phyloP scores from a whole-genome alignment of 2,329 filamentous ascomycete genomes.

The Aspergillus caelatus region DNA sequence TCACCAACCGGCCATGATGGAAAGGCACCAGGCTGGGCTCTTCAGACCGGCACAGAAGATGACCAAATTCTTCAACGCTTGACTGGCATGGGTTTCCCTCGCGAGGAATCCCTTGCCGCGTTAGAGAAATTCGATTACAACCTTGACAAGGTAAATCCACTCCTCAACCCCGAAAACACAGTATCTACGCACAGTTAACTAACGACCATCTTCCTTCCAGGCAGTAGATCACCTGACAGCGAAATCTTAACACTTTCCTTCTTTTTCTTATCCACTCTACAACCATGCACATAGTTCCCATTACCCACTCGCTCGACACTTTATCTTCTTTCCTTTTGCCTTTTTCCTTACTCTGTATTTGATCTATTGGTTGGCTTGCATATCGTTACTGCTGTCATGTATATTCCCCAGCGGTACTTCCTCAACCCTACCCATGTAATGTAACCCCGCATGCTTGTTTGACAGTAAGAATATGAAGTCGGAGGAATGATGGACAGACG shows the following conservation, averaged over 20 bases:
- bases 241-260: conserved; percentile 35
- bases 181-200: conserved; percentile 9
- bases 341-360: conserved; percentile 12
- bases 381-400: conserved; percentile 20
- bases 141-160: conserved; percentile 76
- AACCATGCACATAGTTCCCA: conserved; percentile 21
- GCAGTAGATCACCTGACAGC: conserved; percentile 46
- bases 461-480: neutral
- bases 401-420: conserved; percentile 15
- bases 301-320: conserved; percentile 18
- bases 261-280: conserved; percentile 1
- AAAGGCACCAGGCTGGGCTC: conserved; percentile 62
- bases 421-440: conserved; percentile 10
- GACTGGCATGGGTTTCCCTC: conserved; percentile 84
- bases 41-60: conserved; percentile 78
- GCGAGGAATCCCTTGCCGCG: conserved; percentile 73
- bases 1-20: conserved; percentile 7
- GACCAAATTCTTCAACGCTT: conserved; percentile 89
- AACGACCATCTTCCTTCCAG: conserved; percentile 21
- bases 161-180: too few species aligned
- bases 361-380: conserved; percentile 13
- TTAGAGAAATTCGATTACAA: conserved; percentile 97
- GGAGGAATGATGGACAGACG: neutral
- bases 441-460: conserved; percentile 6
- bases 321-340: conserved; percentile 20